A percentile compares a stretch with the other conserved stretches of the same genome.
Conservation (phyloP, 768 basidiomycete genomes). For the Hygrocybe punicea region DNA sequence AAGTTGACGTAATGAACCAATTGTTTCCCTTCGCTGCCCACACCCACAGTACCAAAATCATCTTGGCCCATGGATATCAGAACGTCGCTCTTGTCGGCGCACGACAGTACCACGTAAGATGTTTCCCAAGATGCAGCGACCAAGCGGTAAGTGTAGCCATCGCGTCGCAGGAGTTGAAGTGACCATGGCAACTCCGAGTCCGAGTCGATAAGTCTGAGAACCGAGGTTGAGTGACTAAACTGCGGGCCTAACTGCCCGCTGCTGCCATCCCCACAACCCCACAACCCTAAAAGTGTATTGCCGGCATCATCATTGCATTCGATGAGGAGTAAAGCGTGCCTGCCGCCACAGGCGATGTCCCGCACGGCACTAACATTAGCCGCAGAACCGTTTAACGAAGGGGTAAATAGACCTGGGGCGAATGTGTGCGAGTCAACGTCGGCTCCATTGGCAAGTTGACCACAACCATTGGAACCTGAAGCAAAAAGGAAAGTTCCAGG, state of each 20-base stretch:
- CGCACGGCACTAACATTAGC: neutral
- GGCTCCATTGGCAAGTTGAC: conserved; percentile 47
- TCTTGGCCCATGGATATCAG: conserved; percentile 79
- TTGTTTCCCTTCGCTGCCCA: conserved; percentile 33
- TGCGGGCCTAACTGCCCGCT: conserved; percentile 67
- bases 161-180: conserved; percentile 28
- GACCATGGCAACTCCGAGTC: conserved; percentile 39
- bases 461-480: conserved; percentile 51
- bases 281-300: conserved; percentile 41
- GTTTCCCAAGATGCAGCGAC: conserved; percentile 83
- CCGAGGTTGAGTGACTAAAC: conserved; percentile 18
- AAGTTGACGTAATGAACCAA: conserved; percentile 44
- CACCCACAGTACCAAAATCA: conserved; percentile 80
- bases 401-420: conserved; percentile 36
- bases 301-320: conserved; percentile 24
- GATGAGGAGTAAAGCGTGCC: conserved; percentile 75
- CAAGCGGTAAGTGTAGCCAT: conserved; percentile 43
- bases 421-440: conserved; percentile 49
- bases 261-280: conserved; percentile 72
- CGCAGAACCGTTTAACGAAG: neutral
- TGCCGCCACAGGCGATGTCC: conserved; percentile 65
- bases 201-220: conserved; percentile 51
- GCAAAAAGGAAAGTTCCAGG: conserved; percentile 25
- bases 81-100: conserved; percentile 42
- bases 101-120: conserved; percentile 63